These are phyloP conservation scores for Colletotrichum sp. DNA, from an alignment of 2,329 filamentous ascomycete genomes.

Conservation along the genomic window DNA sequence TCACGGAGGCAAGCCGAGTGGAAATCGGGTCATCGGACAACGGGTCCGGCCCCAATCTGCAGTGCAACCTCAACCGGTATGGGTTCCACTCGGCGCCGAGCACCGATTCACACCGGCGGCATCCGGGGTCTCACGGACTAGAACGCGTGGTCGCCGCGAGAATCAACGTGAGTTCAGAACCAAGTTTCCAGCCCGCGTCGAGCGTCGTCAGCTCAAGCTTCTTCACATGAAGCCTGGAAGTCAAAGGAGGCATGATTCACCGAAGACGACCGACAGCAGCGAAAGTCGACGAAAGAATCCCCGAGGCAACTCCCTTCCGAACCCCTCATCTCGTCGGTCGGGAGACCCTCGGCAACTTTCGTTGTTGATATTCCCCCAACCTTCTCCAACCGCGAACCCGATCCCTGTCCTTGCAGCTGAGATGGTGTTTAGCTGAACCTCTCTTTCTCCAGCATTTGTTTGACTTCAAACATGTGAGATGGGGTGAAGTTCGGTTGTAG, in stretches of 20 bases:
- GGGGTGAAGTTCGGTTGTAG: background rate
- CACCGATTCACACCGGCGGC: background rate
- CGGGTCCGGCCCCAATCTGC: background rate
- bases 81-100: background rate
- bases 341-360: background rate
- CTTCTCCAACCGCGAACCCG: background rate
- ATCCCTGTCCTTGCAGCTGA: background rate
- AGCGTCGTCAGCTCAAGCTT: background rate
- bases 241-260: background rate
- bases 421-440: background rate
- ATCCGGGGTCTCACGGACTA: background rate
- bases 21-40: background rate
- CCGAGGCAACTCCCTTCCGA: background rate
- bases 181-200: background rate
- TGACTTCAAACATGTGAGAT: background rate
- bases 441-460: background rate
- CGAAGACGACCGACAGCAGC: background rate
- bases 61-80: background rate
- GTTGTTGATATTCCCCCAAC: background rate
- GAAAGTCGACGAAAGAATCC: background rate
- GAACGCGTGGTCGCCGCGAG: background rate
- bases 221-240: background rate
- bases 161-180: background rate
- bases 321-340: background rate
- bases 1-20: background rate